These are phyloP conservation scores for Monilinia fructigena DNA, from an alignment of 2,329 filamentous ascomycete genomes.

Conservation along the genomic window DNA sequence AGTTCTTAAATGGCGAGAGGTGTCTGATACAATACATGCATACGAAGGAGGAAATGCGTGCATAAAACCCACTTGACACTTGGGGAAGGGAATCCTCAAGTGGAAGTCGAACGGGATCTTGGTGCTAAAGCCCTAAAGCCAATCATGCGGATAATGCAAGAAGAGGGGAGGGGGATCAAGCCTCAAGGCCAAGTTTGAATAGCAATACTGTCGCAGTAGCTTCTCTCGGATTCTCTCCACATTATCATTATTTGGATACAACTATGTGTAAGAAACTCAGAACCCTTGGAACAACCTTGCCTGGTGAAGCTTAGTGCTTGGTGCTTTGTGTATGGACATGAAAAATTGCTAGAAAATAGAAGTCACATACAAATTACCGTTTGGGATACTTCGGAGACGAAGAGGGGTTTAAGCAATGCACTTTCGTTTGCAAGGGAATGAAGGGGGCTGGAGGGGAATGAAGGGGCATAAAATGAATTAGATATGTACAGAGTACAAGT, in stretches of 20 bases:
- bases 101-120: not conserved
- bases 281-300: not conserved
- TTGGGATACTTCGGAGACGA: not conserved
- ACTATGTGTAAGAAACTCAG: not conserved
- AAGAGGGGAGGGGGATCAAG: not conserved
- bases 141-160: not conserved
- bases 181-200: not conserved
- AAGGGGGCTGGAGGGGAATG: not conserved
- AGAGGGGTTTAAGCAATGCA: not conserved
- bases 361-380: not conserved
- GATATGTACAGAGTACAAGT: not conserved
- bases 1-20: slow-evolving; percentile 14
- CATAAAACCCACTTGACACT: not conserved
- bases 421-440: not conserved
- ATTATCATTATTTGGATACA: not conserved
- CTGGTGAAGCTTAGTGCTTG: not conserved
- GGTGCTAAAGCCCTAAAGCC: not conserved
- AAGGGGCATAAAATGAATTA: not conserved
- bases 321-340: not conserved
- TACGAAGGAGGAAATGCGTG: not conserved
- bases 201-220: too few species aligned
- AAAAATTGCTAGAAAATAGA: slow-evolving; percentile 14
- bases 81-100: not conserved
- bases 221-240: not conserved
- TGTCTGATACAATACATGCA: slow-evolving; percentile 7